These are phyloP conservation scores for Venturia asperata DNA, from an alignment of 2,329 filamentous ascomycete species.

Conservation along the genomic window DNA sequence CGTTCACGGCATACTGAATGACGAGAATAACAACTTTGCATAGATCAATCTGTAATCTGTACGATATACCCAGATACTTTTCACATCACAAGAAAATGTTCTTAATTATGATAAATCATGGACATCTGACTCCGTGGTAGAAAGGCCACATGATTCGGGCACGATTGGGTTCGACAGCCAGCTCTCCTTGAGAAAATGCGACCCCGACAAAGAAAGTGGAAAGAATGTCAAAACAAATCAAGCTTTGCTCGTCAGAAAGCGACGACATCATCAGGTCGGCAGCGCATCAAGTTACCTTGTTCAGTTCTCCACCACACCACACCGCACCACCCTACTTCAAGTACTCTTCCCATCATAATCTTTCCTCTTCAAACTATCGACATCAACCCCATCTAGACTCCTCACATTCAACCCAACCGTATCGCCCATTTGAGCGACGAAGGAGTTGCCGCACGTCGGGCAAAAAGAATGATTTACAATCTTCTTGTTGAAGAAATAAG, in stretches of 20 bases:
- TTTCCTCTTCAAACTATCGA: slow-evolving; percentile 24
- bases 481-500: slow-evolving; percentile 27
- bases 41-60: slow-evolving; percentile 1
- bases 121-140: neutral
- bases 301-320: too few species aligned
- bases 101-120: neutral
- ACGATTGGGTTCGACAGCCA: too few species aligned
- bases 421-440: slow-evolving; percentile 22
- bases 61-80: neutral
- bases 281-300: too few species aligned
- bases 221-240: neutral
- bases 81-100: neutral
- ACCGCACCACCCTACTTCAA: neutral
- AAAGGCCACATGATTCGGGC: too few species aligned
- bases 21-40: neutral
- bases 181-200: too few species aligned
- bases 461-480: slow-evolving; percentile 29
- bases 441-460: slow-evolving; percentile 27
- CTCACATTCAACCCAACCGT: slow-evolving; percentile 28
- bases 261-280: neutral
- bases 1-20: neutral
- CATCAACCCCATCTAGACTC: slow-evolving; percentile 27
- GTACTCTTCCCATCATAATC: slow-evolving; percentile 13
- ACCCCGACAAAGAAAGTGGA: too few species aligned
- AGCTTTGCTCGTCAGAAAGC: neutral